These are phyloP conservation scores for Canavalia ensiformis DNA, from an alignment of 306 rosid species.

Conservation along the genomic window DNA sequence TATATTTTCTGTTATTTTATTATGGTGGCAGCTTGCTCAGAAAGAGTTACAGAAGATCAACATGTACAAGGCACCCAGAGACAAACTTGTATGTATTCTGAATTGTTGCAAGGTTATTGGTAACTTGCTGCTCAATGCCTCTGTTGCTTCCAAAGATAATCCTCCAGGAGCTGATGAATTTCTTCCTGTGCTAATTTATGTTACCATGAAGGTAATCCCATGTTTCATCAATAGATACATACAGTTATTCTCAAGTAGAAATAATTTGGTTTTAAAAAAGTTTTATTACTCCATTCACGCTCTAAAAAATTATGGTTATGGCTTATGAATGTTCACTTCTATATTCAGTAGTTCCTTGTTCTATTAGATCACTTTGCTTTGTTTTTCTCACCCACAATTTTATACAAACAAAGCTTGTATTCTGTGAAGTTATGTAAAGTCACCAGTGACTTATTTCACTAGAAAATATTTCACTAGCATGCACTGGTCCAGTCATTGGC, in stretches of 20 bases:
- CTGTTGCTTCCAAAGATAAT: conserved; percentile 81
- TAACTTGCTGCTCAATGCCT: conserved; percentile 89
- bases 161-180: conserved; percentile 98
- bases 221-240: conserved; percentile 11
- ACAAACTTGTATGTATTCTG: conserved; percentile 92
- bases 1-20: conserved; percentile 39
- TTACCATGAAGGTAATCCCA: conserved; percentile 73
- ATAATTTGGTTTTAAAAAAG: conserved; percentile 22
- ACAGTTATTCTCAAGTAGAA: conserved; percentile 1
- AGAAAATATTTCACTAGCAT: conserved; percentile 34
- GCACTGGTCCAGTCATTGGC: conserved; percentile 23
- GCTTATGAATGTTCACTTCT: conserved; percentile 5
- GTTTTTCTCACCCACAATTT: conserved; percentile 18
- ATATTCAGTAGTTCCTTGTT: conserved; percentile 7
- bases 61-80: conserved; percentile 98
- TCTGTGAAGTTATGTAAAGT: conserved; percentile 28
- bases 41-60: conserved; percentile 96
- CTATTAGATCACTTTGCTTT: conserved; percentile 5
- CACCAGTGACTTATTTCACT: conserved; percentile 1
- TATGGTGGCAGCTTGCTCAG: conserved; percentile 88
- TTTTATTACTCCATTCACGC: conserved; percentile 17
- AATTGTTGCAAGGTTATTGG: conserved; percentile 95
- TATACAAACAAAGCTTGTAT: conserved; percentile 26
- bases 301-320: conserved; percentile 30
- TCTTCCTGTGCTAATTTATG: conserved; percentile 96